Evolutionary conservation across 2,329 filamentous ascomycete genomes (phyloP).

Genomic region (Canariomyces notabilis): DNA sequence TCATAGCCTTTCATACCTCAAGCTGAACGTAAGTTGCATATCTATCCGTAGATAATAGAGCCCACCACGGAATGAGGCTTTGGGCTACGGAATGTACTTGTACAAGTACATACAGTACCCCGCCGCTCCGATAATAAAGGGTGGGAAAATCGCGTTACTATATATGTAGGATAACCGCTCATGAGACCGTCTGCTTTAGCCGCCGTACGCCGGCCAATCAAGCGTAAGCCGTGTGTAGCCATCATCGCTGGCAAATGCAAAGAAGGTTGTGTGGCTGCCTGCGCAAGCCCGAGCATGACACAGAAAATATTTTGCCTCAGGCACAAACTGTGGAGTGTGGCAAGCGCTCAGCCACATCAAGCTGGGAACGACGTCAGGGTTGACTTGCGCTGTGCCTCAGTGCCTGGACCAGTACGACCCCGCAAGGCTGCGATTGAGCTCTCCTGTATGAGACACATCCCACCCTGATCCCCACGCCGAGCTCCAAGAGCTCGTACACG

Average conservation of each 20-base stretch:
- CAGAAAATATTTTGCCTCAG: conserved; percentile 5
- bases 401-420: conserved; percentile 14
- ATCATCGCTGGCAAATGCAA: not conserved
- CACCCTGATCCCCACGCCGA: conserved; percentile 5
- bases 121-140: too few species aligned
- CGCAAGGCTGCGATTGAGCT: conserved; percentile 25
- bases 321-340: not conserved
- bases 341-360: conserved; percentile 14
- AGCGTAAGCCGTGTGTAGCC: not conserved
- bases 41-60: too few species aligned
- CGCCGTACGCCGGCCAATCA: conserved; percentile 9
- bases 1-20: too few species aligned
- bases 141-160: too few species aligned
- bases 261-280: conserved; percentile 20
- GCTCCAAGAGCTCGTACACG: conserved; percentile 3
- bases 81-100: too few species aligned
- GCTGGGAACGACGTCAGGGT: conserved; percentile 15
- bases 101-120: too few species aligned
- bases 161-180: not conserved
- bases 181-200: conserved; percentile 6
- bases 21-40: too few species aligned
- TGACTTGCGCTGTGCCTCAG: not conserved
- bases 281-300: too few species aligned
- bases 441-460: conserved; percentile 10
- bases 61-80: too few species aligned